Conservation (phyloP, 2,329 filamentous ascomycete genomes). For the Huntiella abstrusa region DNA sequence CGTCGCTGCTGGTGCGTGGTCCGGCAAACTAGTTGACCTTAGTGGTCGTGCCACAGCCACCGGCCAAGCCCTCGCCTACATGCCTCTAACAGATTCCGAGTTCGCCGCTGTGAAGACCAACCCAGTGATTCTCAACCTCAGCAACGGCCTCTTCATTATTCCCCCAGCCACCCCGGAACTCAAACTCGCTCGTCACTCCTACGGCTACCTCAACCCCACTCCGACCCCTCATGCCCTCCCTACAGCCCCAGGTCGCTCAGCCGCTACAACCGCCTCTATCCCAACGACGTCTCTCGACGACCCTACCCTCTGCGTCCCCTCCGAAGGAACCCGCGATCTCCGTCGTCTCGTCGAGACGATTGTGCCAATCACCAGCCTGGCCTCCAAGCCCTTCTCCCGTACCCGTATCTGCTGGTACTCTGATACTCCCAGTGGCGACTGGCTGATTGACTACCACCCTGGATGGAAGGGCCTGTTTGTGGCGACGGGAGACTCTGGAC, state of each 20-base stretch:
- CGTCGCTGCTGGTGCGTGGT: slow-evolving; percentile 78
- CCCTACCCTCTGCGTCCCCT: slow-evolving; percentile 29
- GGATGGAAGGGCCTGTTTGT: slow-evolving; percentile 38
- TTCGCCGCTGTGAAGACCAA: slow-evolving; percentile 42
- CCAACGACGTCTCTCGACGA: slow-evolving; percentile 22
- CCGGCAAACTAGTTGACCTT: slow-evolving; percentile 56
- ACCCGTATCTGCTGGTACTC: slow-evolving; percentile 60
- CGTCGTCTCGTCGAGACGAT: slow-evolving; percentile 41
- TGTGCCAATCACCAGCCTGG: slow-evolving; percentile 30
- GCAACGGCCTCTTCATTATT: slow-evolving; percentile 55
- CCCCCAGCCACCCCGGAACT: slow-evolving; percentile 43
- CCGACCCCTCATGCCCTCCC: slow-evolving; percentile 20
- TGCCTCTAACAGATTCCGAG: slow-evolving; percentile 55
- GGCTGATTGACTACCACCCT: slow-evolving; percentile 52
- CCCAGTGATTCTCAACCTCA: slow-evolving; percentile 57
- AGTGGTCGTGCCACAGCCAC: slow-evolving; percentile 60
- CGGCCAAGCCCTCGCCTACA: slow-evolving; percentile 63
- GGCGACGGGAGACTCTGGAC: slow-evolving; percentile 43
- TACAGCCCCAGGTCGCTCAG: slow-evolving; percentile 14
- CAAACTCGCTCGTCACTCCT: slow-evolving; percentile 52
- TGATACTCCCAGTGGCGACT: slow-evolving; percentile 53
- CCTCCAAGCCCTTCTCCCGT: slow-evolving; percentile 38
- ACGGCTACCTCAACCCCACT: slow-evolving; percentile 43
- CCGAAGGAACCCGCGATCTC: slow-evolving; percentile 42
- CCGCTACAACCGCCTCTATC: slow-evolving; percentile 16